Percentiles rank a stretch among this genome's conserved stretches.
phyloP scores from a whole-genome alignment of 495 filamentous ascomycete species.

The Penicillium arizonense region DNA sequence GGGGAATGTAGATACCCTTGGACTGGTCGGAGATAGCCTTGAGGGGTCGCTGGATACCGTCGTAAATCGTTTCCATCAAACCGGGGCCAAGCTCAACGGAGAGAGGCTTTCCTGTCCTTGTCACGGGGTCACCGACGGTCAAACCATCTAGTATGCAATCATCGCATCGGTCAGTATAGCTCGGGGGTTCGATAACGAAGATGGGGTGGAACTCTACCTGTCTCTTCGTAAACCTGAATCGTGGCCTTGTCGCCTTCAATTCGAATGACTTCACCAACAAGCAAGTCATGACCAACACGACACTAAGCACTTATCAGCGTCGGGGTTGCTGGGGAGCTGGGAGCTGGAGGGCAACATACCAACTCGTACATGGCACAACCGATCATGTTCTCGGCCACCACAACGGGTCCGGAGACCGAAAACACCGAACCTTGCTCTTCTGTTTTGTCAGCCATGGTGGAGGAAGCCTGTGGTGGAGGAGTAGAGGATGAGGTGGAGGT shows the following conservation, averaged over 20 bases:
- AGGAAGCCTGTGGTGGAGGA: slow-evolving; percentile 33
- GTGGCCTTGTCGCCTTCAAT: slow-evolving; percentile 94
- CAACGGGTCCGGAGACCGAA: slow-evolving; percentile 72
- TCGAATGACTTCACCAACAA: slow-evolving; percentile 97
- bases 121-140: slow-evolving; percentile 91
- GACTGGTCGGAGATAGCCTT: slow-evolving; percentile 74
- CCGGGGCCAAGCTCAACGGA: slow-evolving; percentile 97
- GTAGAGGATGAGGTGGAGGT: slow-evolving; percentile 38
- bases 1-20: slow-evolving; percentile 92
- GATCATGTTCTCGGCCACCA: slow-evolving; percentile 97
- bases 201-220: slow-evolving; percentile 56
- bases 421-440: slow-evolving; percentile 58
- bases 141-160: slow-evolving; percentile 67
- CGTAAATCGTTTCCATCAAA: slow-evolving; percentile 98
- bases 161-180: slow-evolving; percentile 14
- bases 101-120: slow-evolving; percentile 87
- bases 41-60: slow-evolving; percentile 96
- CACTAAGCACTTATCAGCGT: slow-evolving; percentile 48
- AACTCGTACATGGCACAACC: slow-evolving; percentile 99
- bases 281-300: slow-evolving; percentile 80
- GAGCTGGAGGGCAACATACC: slow-evolving; percentile 47
- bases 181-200: slow-evolving; percentile 11
- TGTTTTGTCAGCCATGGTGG: slow-evolving; percentile 59
- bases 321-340: slow-evolving; percentile 1
- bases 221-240: slow-evolving; percentile 99